Percentiles rank a stretch among this genome's conserved stretches.
These are phyloP conservation scores for Phialophora tarda DNA, from an alignment of 2,329 filamentous ascomycete genomes.

Conservation along the genomic window DNA sequence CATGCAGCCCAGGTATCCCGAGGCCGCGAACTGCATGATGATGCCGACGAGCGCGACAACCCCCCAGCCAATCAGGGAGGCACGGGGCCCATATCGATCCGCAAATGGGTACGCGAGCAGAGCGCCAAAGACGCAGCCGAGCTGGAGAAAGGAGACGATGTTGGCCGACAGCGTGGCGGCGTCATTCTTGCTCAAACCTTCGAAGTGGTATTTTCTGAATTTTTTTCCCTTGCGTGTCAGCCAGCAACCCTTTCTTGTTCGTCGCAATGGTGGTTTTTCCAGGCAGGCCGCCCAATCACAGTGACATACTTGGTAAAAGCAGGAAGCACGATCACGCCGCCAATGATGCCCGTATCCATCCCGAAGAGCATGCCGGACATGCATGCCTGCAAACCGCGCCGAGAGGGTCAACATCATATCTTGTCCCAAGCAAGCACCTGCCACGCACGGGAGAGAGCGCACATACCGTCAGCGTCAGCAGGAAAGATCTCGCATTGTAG, in stretches of 20 bases:
- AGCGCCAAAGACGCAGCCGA: slow-evolving; percentile 70
- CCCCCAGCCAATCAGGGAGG: slow-evolving; percentile 58
- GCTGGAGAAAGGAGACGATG: slow-evolving; percentile 74
- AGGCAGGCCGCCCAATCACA: too few relatives aligned
- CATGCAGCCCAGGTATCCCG: slow-evolving; percentile 54
- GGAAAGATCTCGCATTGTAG: slow-evolving; percentile 72
- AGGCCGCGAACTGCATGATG: slow-evolving; percentile 50
- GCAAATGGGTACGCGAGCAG: slow-evolving; percentile 54
- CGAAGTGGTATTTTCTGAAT: slow-evolving; percentile 60
- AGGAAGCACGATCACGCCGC: slow-evolving; percentile 53
- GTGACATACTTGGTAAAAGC: slow-evolving; percentile 13
- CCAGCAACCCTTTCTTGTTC: too few relatives aligned
- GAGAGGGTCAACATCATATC: neutral
- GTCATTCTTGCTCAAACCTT: slow-evolving; percentile 48
- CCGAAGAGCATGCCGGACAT: slow-evolving; percentile 74
- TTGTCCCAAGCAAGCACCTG: neutral
- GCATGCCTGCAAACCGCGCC: slow-evolving; percentile 55
- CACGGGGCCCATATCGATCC: slow-evolving; percentile 60
- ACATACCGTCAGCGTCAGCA: slow-evolving; percentile 53
- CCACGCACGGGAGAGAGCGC: neutral
- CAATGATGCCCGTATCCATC: slow-evolving; percentile 70
- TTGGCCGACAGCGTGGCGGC: slow-evolving; percentile 66
- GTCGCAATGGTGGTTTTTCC: too few relatives aligned
- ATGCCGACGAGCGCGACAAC: slow-evolving; percentile 57
- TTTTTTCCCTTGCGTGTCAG: slow-evolving; percentile 21